These are phyloP conservation scores for Diplocarpon mali DNA, from an alignment of 2,329 filamentous ascomycete genomes.

Conservation along the genomic window DNA sequence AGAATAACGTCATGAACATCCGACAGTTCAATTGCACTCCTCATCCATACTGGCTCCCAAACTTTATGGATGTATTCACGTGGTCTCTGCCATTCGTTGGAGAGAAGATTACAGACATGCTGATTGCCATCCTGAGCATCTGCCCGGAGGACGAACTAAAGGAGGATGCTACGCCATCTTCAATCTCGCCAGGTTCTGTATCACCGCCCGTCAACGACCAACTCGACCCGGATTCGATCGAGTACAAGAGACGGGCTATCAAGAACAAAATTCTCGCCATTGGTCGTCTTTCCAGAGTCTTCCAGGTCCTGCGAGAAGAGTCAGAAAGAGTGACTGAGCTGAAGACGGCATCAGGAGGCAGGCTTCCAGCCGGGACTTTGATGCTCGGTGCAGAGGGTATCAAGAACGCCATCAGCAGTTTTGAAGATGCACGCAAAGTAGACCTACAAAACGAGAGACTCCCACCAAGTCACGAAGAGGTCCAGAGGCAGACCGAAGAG, in stretches of 20 bases:
- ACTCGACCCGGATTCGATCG: constrained; percentile 70
- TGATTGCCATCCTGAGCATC: constrained; percentile 95
- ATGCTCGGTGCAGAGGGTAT: constrained; percentile 98
- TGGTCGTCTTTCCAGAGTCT: constrained; percentile 88
- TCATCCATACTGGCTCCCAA: constrained; percentile 97
- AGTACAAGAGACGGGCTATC: constrained; percentile 91
- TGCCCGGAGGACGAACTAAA: constrained; percentile 98
- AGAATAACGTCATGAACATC: constrained; percentile 99
- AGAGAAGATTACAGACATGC: constrained; percentile 99
- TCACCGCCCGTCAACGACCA: constrained; percentile 57
- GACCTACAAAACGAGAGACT: constrained; percentile 93
- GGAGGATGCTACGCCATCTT: constrained; percentile 68
- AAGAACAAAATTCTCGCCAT: constrained; percentile 99
- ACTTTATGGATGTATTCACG: constrained; percentile 99
- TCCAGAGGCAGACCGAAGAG: constrained; percentile 70
- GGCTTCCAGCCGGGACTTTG: constrained; percentile 85
- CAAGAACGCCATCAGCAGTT: constrained; percentile 94
- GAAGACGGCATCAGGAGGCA: constrained; percentile 89
- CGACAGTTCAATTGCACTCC: constrained; percentile 99
- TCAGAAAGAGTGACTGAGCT: constrained; percentile 94
- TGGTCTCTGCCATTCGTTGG: constrained; percentile 98
- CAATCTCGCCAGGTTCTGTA: constrained; percentile 47
- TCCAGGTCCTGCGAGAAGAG: constrained; percentile 96
- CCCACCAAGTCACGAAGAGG: constrained; percentile 86
- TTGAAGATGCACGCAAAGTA: constrained; percentile 94